Evolutionary conservation across 2,329 filamentous ascomycete genomes (phyloP), one percentile per base, ranked within the genome.

Genomic region (Aspergillus thermomutatus): DNA sequence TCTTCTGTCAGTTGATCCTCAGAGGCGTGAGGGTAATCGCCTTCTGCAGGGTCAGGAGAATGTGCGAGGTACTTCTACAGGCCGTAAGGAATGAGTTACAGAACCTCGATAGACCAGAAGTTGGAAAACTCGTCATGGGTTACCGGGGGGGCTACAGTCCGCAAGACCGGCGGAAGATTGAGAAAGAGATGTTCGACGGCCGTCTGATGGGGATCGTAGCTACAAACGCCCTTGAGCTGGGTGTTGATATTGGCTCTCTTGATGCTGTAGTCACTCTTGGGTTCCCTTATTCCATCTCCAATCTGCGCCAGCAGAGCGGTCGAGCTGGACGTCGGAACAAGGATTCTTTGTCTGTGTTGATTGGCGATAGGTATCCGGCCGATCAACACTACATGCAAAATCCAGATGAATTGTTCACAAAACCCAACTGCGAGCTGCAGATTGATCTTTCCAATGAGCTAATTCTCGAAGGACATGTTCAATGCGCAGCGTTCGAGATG

Each of bases 351-450:
- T 95, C 92, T 0, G 86, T 99, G 2, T 79, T 99, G 0, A 85
- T 99, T 0, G 94, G 92, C 2, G 92, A 97, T 69, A 87, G 87
- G 61, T 96, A 94, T 63, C 87, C 92, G 2, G 91, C 91, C 0
- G 94, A 99, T 70, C 94, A 99, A 70, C 87, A 95, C 70, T 99
- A 95, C 73, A 99, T 99, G 94, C 86, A 90, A 60, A 96, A 97
- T 62, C 94, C 94, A 0, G 88, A 94, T 60, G 91, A 96, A 72
- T 88, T 99, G 25, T 82, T 97, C 74, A 94, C 90, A 0, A 91
- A 91, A 66, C 92, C 92, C 0, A 96, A 97, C 62, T 90, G 87
- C 63, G 89, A 91, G 71, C 79, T 97, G 2, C 92, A 94, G 68
- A 89, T 97, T 4, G 94, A 99, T 69, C 78, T 99, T n/a, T 82